Evolutionary conservation across 495 filamentous ascomycete species (phyloP), one percentile per base, ranked within the genome.

Genomic region (Talaromyces thailandensis): DNA sequence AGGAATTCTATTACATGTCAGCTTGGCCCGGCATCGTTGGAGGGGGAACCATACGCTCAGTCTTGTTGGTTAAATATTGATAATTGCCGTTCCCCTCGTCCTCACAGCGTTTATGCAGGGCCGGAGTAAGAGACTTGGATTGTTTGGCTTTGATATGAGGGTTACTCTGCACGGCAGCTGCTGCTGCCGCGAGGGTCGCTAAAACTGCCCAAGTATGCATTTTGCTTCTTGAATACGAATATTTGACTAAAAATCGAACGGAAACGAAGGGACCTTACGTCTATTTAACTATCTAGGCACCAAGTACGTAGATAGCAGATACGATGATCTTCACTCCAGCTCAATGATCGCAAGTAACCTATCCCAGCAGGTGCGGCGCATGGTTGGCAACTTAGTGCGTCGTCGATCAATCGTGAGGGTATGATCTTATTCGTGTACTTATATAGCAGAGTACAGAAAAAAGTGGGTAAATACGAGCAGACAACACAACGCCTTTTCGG

Each of bases 1-100:
- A 77, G 75, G 64, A 85, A 92, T 65, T 80, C 78, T 82, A 62
- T 35, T 28, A 35, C 28, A 48, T 60, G 25, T 29, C 14, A 35
- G 29, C n/a, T 35, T 21, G 21, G 4, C 31, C 31, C 16, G 35
- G 16, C n/a, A 35, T 1, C 11, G 4, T 25, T 28, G 11, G 14
- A 52, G n/a, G 2, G 1, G 11, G n/a, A 24, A 57, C 8, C 59
- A 29, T 32, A 61, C 59, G 43, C 45, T 61, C 40, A 16, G 59
- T 61, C 9, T 14, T 50, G 28, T 61, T 61, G 21, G 40, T 52
- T 26, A 61, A 4, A n/a, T 18, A 61, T 16, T 35, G 23, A 48
- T 45, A 52, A 14, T 0, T 11, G 43, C 4, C 28, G 4, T 7
- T 50, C 6, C 35, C 24, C 25, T 61, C 59, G 11, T 31, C 40